Evolutionary conservation across 805 yeast species (phyloP), one percentile per base, ranked within the genome.

Genomic region (Clavispora asparagi): DNA sequence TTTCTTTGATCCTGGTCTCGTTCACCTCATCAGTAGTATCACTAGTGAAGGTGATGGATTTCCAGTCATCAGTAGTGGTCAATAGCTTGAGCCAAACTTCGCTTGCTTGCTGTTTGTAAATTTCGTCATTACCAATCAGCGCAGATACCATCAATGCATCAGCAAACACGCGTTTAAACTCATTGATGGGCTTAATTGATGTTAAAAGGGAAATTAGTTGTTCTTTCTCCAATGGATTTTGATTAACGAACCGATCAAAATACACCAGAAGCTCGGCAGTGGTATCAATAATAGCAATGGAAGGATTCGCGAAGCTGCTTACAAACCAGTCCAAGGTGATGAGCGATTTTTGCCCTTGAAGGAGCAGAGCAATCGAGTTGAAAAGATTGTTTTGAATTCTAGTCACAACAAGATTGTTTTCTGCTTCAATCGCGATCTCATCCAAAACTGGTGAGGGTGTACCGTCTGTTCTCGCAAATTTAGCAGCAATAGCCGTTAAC

Each of bases 31-130:
- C 78, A 2, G 74, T 61, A 42, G 71, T 65, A 41, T 61, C 63
- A 45, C 70, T 64, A 6, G 67, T 57, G 30, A 61, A 48, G 6
- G 63, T 59, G 12, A 79, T 61, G 16, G 61, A 57, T 7, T 59
- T 49, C 84, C 87, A 80, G 51, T 78, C 71, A 51, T 83, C 85
- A 2, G 67, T 50, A 54, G 62, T 40, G 68, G 63, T 19, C 17
- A 86, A 62, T 40, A 84, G 68, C 50, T 90, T 68, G 52, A 78
- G 71, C 89, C 91, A 85, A 0, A 83, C 63, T 8, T 56, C 46
- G 37, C 54, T 54, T 9, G 62, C 50, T 28, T 60, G 58, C 27
- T 52, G 49, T 36, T 53, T 57, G 43, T 52, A 63, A 7, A 44
- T 30, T 13, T 42, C 39, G 23, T 67, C 70, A 47, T 65, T 63